phyloP scores from a whole-genome alignment of 1,284 basidiomycete species.

The Naganishia liquefaciens region DNA sequence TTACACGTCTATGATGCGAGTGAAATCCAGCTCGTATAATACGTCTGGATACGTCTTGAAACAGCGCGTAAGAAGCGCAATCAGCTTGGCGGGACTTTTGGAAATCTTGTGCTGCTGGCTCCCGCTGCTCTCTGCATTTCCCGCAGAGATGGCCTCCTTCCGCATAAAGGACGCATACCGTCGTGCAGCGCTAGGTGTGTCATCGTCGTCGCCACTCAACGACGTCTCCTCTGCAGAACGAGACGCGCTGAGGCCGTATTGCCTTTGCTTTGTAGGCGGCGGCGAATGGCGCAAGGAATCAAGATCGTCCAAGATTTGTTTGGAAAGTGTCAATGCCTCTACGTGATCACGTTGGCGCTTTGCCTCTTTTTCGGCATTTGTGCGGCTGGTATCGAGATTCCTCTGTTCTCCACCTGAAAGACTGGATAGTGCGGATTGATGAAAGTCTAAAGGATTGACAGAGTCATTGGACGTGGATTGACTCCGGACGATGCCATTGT shows the following conservation, averaged over 20 bases:
- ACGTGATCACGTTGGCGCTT: neutral
- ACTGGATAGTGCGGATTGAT: conserved; percentile 12
- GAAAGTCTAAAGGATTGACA: conserved; percentile 17
- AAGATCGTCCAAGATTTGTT: neutral
- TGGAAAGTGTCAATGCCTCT: conserved; percentile 6
- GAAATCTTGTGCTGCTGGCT: neutral
- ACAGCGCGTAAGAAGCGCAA: conserved; percentile 38
- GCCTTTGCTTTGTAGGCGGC: neutral
- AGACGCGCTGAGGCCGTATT: conserved; percentile 5
- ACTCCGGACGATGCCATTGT: conserved; percentile 1
- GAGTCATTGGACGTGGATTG: conserved; percentile 12
- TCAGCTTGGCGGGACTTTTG: conserved; percentile 29
- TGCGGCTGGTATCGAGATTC: neutral
- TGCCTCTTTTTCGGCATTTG: conserved; percentile 7
- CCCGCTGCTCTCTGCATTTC: neutral
- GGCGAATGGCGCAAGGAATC: neutral
- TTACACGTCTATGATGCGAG: conserved; percentile 72
- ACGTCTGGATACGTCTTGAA: conserved; percentile 53
- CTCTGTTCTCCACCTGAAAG: neutral
- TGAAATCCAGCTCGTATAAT: conserved; percentile 69
- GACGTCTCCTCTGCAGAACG: neutral
- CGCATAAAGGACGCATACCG: conserved; percentile 25
- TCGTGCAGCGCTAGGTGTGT: conserved; percentile 19
- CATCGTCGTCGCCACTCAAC: conserved; percentile 21
- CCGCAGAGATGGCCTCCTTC: neutral